These are phyloP conservation scores for Boletus rubropictus DNA, from an alignment of 768 basidiomycete genomes.

Conservation along the genomic window DNA sequence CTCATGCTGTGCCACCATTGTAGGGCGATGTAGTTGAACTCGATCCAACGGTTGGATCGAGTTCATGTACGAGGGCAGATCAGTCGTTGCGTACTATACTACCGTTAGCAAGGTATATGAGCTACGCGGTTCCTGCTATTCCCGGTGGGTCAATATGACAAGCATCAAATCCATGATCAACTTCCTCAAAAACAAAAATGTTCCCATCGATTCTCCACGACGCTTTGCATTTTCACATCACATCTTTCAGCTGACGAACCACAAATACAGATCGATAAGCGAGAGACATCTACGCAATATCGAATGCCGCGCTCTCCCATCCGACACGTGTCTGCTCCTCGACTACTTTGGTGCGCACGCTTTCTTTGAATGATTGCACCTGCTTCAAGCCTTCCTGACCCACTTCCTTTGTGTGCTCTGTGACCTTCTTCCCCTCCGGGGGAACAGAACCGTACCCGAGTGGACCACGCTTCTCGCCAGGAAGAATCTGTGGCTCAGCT, in stretches of 20 bases:
- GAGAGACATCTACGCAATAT: slow-evolving; percentile 20
- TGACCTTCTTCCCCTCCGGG: slow-evolving; percentile 19
- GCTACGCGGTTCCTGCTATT: too few species aligned
- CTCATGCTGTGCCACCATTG: slow-evolving; percentile 1
- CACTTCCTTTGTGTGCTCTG: slow-evolving; percentile 32
- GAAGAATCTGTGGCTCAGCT: slow-evolving; percentile 66
- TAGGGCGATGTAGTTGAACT: neutral
- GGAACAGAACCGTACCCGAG: slow-evolving; percentile 47
- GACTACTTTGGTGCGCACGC: slow-evolving; percentile 37
- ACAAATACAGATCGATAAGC: neutral
- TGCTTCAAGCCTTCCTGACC: slow-evolving; percentile 32
- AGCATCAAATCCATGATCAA: too few species aligned
- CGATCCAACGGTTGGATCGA: neutral
- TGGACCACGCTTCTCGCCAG: slow-evolving; percentile 64
- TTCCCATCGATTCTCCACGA: slow-evolving; percentile 26
- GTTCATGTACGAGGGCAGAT: neutral
- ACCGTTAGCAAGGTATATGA: too few species aligned
- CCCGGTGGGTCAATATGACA: too few species aligned
- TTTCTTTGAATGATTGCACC: slow-evolving; percentile 40
- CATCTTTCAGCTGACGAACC: too few species aligned
- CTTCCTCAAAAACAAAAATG: slow-evolving; percentile 36
- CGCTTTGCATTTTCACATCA: too few species aligned
- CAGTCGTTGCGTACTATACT: neutral
- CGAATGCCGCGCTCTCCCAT: slow-evolving; percentile 49
- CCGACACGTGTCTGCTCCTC: slow-evolving; percentile 36